These are phyloP conservation scores for Leishmania lainsoni DNA, from an alignment of 208 protist genomes.

Conservation along the genomic window DNA sequence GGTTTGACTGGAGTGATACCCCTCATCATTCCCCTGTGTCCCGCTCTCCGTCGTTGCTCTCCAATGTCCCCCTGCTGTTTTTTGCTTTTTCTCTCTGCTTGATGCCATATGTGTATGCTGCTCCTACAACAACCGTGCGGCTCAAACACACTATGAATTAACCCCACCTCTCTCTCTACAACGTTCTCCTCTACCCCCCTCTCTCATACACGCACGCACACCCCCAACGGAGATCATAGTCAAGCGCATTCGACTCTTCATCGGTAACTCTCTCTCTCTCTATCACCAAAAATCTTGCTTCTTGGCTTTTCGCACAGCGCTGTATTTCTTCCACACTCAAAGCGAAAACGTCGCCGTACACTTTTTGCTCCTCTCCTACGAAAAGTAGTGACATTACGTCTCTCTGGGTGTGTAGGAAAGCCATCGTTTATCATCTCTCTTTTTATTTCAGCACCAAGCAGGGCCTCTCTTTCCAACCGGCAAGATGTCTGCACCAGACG, in stretches of 20 bases:
- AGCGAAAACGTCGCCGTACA: background rate
- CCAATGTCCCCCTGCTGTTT: background rate
- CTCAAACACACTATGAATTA: background rate
- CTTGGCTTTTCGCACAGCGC: background rate
- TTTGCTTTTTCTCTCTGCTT: background rate
- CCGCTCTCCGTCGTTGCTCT: background rate
- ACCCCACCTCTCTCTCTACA: background rate
- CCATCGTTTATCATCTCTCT: background rate
- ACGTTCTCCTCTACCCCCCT: background rate
- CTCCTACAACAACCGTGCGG: background rate
- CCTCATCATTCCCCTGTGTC: background rate
- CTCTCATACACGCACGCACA: background rate
- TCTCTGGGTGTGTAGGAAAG: background rate
- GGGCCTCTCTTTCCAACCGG: background rate
- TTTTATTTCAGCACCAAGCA: background rate
- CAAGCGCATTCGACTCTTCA: background rate
- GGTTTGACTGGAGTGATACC: too few relatives aligned
- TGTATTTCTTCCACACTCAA: background rate
- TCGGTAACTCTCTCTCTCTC: background rate
- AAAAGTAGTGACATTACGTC: background rate
- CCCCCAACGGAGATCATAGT: background rate
- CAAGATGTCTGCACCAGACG: conserved; percentile 26
- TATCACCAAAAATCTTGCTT: background rate
- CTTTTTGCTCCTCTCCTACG: background rate
- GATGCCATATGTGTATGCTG: background rate